These are phyloP conservation scores for Verticillium nubilum DNA, from an alignment of 2,329 filamentous ascomycete species.

Conservation along the genomic window DNA sequence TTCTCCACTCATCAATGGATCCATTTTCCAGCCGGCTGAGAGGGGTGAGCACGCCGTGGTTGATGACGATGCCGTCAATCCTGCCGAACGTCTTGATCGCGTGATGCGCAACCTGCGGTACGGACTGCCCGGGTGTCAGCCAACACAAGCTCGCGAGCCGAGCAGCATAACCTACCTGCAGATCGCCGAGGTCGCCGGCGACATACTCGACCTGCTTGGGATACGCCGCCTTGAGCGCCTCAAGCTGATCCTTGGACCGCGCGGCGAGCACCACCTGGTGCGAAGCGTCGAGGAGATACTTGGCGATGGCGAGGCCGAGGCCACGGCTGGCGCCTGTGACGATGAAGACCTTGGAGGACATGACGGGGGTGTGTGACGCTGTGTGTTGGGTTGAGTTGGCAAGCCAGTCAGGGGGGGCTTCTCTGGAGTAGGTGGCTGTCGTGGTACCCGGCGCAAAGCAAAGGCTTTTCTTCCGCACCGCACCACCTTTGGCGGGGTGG, in stretches of 20 bases:
- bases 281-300: slow-evolving; percentile 42
- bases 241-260: slow-evolving; percentile 43
- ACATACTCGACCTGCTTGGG: slow-evolving; percentile 49
- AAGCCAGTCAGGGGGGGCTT: neutral
- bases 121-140: slow-evolving; percentile 34
- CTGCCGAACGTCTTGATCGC: slow-evolving; percentile 63
- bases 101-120: slow-evolving; percentile 56
- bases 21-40: slow-evolving; percentile 65
- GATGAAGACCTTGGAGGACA: slow-evolving; percentile 62
- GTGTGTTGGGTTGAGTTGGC: neutral
- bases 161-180: slow-evolving; percentile 35
- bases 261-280: slow-evolving; percentile 58
- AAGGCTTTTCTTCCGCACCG: neutral
- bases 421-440: neutral
- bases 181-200: slow-evolving; percentile 48
- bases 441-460: neutral
- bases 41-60: slow-evolving; percentile 79
- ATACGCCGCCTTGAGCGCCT: slow-evolving; percentile 44
- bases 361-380: slow-evolving; percentile 12
- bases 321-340: slow-evolving; percentile 62
- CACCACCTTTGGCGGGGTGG: too few species aligned
- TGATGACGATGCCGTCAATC: slow-evolving; percentile 79
- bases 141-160: neutral
- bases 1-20: slow-evolving; percentile 68
- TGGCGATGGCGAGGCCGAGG: slow-evolving; percentile 52